Evolutionary conservation across 495 filamentous ascomycete genomes (phyloP).

Genomic region (Annulohypoxylon stygium): DNA sequence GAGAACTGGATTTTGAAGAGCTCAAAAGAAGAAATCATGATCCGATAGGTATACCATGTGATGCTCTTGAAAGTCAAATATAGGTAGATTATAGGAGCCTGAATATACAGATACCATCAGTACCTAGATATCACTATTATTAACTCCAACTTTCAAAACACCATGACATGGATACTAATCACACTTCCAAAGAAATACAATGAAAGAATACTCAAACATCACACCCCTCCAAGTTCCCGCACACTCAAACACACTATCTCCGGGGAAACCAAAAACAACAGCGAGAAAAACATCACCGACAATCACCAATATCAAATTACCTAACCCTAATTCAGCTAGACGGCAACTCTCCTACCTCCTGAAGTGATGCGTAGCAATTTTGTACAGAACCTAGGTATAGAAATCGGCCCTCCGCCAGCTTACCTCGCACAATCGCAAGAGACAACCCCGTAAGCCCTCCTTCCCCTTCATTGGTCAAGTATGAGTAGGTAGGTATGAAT

Average conservation of each 20-base stretch:
- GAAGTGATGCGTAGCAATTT: constrained; percentile 22
- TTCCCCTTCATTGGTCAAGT: neutral
- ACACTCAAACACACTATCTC: neutral
- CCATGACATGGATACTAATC: no score
- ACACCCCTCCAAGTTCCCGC: neutral
- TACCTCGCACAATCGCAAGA: neutral
- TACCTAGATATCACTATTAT: no score
- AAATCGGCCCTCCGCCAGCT: neutral
- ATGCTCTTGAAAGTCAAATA: neutral
- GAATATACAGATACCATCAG: no score
- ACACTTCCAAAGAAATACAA: no score
- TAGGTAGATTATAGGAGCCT: neutral
- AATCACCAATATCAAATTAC: constrained; percentile 9
- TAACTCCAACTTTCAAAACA: no score
- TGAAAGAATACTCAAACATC: neutral
- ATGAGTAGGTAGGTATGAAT: no score
- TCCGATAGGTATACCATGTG: neutral
- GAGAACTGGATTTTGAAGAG: neutral
- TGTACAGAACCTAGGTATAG: constrained; percentile 23
- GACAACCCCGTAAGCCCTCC: neutral
- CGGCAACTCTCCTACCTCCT: neutral
- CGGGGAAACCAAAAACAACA: neutral
- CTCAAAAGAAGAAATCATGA: neutral
- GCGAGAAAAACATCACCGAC: neutral
- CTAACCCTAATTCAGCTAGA: constrained; percentile 6